A percentile compares a stretch with the other conserved stretches of the same genome.
These are phyloP conservation scores for Clarireedia paspali DNA, from an alignment of 2,329 filamentous ascomycete genomes.

Conservation along the genomic window DNA sequence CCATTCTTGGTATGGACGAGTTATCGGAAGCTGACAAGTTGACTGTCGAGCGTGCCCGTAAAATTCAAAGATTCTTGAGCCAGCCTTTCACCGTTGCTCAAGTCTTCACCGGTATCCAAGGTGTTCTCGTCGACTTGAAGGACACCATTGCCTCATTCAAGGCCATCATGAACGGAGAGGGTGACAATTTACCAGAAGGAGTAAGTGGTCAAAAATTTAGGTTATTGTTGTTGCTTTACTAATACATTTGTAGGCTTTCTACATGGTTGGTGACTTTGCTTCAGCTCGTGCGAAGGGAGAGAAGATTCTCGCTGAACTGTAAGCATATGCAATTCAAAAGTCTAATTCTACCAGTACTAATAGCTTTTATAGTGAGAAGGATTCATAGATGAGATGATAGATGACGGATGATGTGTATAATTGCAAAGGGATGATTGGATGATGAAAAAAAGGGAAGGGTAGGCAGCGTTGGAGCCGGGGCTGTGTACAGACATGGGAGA, in stretches of 20 bases:
- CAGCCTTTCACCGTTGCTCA: slow-evolving; percentile 91
- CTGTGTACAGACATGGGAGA: slow-evolving; percentile 22
- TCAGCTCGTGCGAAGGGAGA: slow-evolving; percentile 94
- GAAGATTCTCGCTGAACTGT: slow-evolving; percentile 95
- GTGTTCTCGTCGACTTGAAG: slow-evolving; percentile 95
- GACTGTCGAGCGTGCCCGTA: slow-evolving; percentile 99
- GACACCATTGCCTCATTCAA: slow-evolving; percentile 97
- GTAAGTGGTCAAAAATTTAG: slow-evolving; percentile 24
- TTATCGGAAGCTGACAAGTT: slow-evolving; percentile 98
- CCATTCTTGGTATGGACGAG: slow-evolving; percentile 98
- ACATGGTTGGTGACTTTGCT: slow-evolving; percentile 81
- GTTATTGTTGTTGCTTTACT: not conserved
- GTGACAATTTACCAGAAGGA: slow-evolving; percentile 91
- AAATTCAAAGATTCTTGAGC: slow-evolving; percentile 99
- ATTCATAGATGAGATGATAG: slow-evolving; percentile 9
- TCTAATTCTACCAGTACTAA: not conserved
- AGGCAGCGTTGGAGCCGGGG: slow-evolving; percentile 13
- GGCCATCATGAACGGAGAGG: slow-evolving; percentile 75
- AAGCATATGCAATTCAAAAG: slow-evolving; percentile 1
- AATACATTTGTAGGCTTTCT: slow-evolving; percentile 10
- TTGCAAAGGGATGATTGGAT: slow-evolving; percentile 19
- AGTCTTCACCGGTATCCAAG: slow-evolving; percentile 69
- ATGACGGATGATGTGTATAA: slow-evolving; percentile 16
- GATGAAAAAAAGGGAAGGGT: slow-evolving; percentile 12
- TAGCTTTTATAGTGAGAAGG: slow-evolving; percentile 11